Base-by-base conservation (phyloP, 345 rosid genomes). In the Populus davidiana region DNA sequence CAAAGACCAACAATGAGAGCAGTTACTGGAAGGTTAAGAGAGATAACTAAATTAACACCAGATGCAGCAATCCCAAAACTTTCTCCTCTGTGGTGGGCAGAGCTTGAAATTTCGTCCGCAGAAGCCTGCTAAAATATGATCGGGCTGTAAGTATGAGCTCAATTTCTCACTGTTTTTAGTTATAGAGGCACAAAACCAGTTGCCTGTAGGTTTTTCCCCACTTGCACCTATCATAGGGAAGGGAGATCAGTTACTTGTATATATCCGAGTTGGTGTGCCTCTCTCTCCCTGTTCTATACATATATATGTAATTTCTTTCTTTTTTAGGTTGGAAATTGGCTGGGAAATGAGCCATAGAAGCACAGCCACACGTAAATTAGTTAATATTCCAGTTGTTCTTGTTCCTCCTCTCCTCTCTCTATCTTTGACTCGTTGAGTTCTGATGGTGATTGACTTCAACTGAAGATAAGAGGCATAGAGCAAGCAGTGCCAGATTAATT, bases 21-120 rank as follows among this genome's bases (percentile, higher is more conserved):
- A 68, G 69, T 92, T 47, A 78, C 85, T 31, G 90, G 86, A 31
- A 91, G 78, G 84, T 81, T 96, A 75, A 89, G 79, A 75, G 94
- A 87, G 85, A 89, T 91, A 73, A 96, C 94, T 35, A 82, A 89
- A 47, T 75, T 96, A 86, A 86, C 69, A 79, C 93, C 93, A 20
- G 93, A 87, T 20, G 87, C 82, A 73, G 98, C 94, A 61, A 82
- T 84, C 16, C 98, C 98, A 23, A 90, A 91, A 86, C 69, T 82
- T 52, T 94, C 97, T 79, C 94, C 97, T 71, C 89, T 90, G 67
- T 96, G 97, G 99, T 94, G 99, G 97, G 97, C 97, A 36, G 98
- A 96, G 77, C 93, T 96, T 71, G 98, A 94, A 86, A 92, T 96
- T 67, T 36, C 36, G 41, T 67, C 43, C 13, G 8, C 41, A 16